A percentile compares a stretch with the other conserved stretches of the same genome.
Evolutionary conservation across 169 alveolate species (phyloP).

Genomic region (Theileria annulata): DNA sequence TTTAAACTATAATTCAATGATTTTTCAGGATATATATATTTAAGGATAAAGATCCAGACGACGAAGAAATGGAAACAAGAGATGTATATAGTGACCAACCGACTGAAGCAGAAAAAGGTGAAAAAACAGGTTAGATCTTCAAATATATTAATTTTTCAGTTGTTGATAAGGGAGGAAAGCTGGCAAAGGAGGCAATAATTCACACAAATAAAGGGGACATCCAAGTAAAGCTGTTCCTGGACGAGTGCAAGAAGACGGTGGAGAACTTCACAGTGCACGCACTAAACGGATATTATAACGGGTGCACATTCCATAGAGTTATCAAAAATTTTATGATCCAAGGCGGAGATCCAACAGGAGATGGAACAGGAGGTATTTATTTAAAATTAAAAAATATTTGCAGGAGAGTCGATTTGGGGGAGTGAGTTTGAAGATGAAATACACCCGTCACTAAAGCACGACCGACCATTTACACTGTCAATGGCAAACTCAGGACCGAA

Average conservation of each 20-base stretch:
- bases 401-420: slow-evolving; percentile 92
- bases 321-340: slow-evolving; percentile 97
- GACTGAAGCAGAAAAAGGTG: slow-evolving; percentile 61
- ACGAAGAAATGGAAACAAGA: slow-evolving; percentile 85
- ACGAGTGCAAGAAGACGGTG: slow-evolving; percentile 93
- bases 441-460: slow-evolving; percentile 91
- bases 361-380: slow-evolving; percentile 97
- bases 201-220: slow-evolving; percentile 98
- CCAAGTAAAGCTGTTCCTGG: slow-evolving; percentile 86
- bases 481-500: slow-evolving; percentile 99
- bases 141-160: slow-evolving; percentile 8
- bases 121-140: slow-evolving; percentile 40
- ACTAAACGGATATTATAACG: slow-evolving; percentile 89
- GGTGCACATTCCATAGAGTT: slow-evolving; percentile 84
- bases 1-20: not conserved
- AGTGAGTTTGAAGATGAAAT: slow-evolving; percentile 95
- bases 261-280: slow-evolving; percentile 95
- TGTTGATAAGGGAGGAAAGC: slow-evolving; percentile 49
- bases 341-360: slow-evolving; percentile 99
- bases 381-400: slow-evolving; percentile 49
- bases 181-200: slow-evolving; percentile 88
- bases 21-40: slow-evolving; percentile 87
- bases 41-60: slow-evolving; percentile 87
- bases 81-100: slow-evolving; percentile 91
- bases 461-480: slow-evolving; percentile 91